Base-by-base conservation (phyloP, 176 grass and related monocot species). In the Saccharum officinarum region DNA sequence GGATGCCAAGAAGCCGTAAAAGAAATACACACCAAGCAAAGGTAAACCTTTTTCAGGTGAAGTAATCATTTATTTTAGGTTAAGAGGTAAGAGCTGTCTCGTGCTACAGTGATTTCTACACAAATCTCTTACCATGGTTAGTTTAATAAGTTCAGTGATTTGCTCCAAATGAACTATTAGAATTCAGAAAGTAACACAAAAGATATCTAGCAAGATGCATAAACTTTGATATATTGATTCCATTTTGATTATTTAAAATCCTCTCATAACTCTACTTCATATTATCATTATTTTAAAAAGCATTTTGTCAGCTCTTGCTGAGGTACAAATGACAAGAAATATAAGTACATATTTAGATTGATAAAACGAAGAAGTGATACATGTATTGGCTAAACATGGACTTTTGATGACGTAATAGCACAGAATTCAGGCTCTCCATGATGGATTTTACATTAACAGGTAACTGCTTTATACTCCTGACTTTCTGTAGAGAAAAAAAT, bases 381-480 rank as follows among this genome's bases (percentile, higher is more conserved):
- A 91, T 55, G 25, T 84, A 77, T 84, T 77, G 83, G 75, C 81
- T 94, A 71, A 94, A 94, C 88, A 91, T 90, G 73, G 50, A 50
- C 73, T 88, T 92, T 86, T 98, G 96, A 71, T 92, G 89, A 49
- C 63, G 87, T 73, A 98, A n/a, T 33, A 91, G 34, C 89, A 98
- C 37, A n/a, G 91, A 98, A 87, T 49, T 76, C 87, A 98, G 91
- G 70, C 93, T 88, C 6, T 95, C 91, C 77, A 49, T 95, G 60
- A 98, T 76, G 16, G 75, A 86, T 71, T 78, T 94, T 83, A 98
- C 76, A 84, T 95, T 86, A 86, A 98, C 90, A 80, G 96, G 93
- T 84, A 95, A 94, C 82, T 94, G 87, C 45, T 98, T 95, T 54
- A 94, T 78, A 62, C 69, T 95, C 89, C 88, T 90, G 38, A 91